phyloP scores from a whole-genome alignment of 495 filamentous ascomycete genomes.

The Podospora pseudoanserina region DNA sequence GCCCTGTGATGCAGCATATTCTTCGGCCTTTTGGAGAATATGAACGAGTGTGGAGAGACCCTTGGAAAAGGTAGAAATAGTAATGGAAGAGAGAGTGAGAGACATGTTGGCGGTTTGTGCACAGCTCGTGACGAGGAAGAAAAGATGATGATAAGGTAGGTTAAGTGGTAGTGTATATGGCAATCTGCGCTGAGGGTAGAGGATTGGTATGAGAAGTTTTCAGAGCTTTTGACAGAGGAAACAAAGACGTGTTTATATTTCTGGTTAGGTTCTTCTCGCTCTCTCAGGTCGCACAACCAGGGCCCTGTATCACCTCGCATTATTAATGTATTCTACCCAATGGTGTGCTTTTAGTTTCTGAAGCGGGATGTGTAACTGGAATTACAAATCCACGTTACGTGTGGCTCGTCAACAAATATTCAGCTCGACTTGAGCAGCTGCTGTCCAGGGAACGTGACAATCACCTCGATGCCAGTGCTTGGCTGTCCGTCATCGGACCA shows the following conservation, averaged over 20 bases:
- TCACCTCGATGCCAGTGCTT: neutral
- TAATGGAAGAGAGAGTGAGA: neutral
- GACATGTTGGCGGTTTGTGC: neutral
- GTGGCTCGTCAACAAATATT: neutral
- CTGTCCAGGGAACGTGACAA: neutral
- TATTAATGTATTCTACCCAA: neutral
- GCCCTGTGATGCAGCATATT: slow-evolving; percentile 27
- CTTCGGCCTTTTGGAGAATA: slow-evolving; percentile 25
- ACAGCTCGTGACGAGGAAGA: neutral
- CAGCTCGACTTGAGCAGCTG: neutral
- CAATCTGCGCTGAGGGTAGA: neutral
- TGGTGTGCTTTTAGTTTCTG: neutral
- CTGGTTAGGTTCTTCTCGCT: neutral
- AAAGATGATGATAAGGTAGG: neutral
- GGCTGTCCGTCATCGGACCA: neutral
- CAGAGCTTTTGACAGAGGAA: neutral
- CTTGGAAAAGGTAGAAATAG: neutral
- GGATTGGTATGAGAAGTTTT: no score
- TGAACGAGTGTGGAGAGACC: slow-evolving; percentile 16
- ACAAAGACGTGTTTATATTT: neutral
- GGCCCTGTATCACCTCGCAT: neutral
- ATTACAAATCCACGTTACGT: neutral
- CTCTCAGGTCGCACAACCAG: neutral
- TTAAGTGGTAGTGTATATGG: neutral
- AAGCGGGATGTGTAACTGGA: neutral